Base-by-base conservation (phyloP, 2,329 filamentous ascomycete genomes). In the Lachnellula suecica region DNA sequence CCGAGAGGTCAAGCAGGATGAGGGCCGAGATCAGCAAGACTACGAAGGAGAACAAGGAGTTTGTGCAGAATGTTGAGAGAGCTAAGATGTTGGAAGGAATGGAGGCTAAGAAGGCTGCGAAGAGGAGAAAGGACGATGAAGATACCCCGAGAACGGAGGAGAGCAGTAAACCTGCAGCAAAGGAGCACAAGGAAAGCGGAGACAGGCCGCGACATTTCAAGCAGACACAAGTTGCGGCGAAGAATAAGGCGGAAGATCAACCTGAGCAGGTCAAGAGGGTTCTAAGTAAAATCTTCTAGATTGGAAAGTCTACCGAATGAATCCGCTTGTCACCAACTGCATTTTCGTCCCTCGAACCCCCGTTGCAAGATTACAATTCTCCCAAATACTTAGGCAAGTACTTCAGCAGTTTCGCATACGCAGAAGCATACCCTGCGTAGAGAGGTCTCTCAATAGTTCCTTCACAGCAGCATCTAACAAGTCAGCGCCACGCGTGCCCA, bases 21-120 rank as follows among this genome's bases (percentile, higher is more conserved):
- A 75, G 88, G 52, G 87, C 88, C 11, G 90, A 94, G 71, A 88
- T 94, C 60, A 79, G 81, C 64, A 85, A 85, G 74, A 83, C 86
- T 43, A 85, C 84, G 53, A 84, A 81, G 70, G 89, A 94, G 76
- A 92, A 93, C 70, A 89, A 88, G 77, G 81, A 84, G 59, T 94
- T 93, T 68, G 80, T 92, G 53, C 77, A 83, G 61, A 91, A 93
- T 66, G 79, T 94, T 52, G 89, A 94, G 76, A 82, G 78, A 66
- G 86, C 84, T 46, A 93, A 92, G 81, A 87, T 91, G 79, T 68
- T 90, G 59, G 84, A 89, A 46, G 84, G 84, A 9, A 91, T 92
- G 70, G 82, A 85, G 66, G 76, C 74, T 51, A 85, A 84, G 67
- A 77, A 70, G 61, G 76, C 76, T 47, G 75, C 70, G 40, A 78